Conservation (phyloP, 2,329 filamentous ascomycete species). For the Claviceps maximensis region DNA sequence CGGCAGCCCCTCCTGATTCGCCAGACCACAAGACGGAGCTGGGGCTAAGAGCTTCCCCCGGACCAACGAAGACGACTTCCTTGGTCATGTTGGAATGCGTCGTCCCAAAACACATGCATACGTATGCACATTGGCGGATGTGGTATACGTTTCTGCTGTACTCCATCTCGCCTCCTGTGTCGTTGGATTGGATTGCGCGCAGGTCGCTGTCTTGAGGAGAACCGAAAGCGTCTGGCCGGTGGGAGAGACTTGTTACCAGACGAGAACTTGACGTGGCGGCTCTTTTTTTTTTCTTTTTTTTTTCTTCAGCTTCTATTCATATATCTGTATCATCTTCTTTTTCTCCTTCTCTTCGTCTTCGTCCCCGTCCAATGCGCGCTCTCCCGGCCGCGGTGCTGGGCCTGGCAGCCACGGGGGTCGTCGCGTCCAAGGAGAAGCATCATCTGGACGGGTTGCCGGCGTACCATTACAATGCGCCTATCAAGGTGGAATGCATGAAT, state of each 20-base stretch:
- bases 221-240: background rate
- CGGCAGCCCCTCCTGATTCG: background rate
- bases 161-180: background rate
- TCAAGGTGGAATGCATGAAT: conserved; percentile 61
- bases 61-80: background rate
- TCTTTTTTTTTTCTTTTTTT: background rate
- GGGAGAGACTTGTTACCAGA: background rate
- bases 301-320: too few relatives aligned
- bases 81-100: background rate
- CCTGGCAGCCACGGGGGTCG: conserved; percentile 9
- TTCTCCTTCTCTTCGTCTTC: background rate
- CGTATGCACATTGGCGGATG: too few relatives aligned
- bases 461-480: conserved; percentile 53
- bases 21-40: background rate
- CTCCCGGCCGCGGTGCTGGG: background rate
- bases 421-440: conserved; percentile 17
- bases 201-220: background rate
- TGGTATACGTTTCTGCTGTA: background rate
- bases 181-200: background rate
- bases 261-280: background rate
- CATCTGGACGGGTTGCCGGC: conserved; percentile 35
- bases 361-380: conserved; percentile 1
- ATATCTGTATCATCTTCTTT: background rate
- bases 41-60: too few relatives aligned
- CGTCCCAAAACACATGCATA: too few relatives aligned